Conservation (phyloP, 2,329 filamentous ascomycete species). For the Canariomyces notabilis region DNA sequence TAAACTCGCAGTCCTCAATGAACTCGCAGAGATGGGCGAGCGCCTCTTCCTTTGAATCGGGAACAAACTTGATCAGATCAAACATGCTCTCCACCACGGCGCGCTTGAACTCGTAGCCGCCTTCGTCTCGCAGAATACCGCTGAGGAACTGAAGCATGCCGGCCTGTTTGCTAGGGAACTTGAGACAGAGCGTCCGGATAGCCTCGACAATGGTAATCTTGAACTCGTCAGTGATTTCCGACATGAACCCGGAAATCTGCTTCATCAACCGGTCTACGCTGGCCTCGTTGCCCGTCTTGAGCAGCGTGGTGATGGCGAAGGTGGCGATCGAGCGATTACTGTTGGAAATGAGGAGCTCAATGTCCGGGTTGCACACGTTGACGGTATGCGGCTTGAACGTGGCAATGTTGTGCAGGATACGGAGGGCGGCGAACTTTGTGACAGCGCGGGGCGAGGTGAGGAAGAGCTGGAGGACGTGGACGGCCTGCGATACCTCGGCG, state of each 20-base stretch:
- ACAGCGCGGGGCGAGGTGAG: slow-evolving; percentile 91
- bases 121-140: slow-evolving; percentile 92
- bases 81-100: slow-evolving; percentile 99
- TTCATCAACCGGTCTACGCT: slow-evolving; percentile 98
- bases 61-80: slow-evolving; percentile 97
- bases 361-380: slow-evolving; percentile 91
- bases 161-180: slow-evolving; percentile 97
- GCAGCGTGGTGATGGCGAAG: slow-evolving; percentile 93
- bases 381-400: slow-evolving; percentile 94
- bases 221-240: slow-evolving; percentile 98
- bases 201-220: slow-evolving; percentile 99
- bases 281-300: slow-evolving; percentile 97
- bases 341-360: slow-evolving; percentile 94
- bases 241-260: slow-evolving; percentile 97
- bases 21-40: slow-evolving; percentile 96
- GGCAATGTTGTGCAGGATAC: slow-evolving; percentile 93
- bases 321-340: slow-evolving; percentile 96
- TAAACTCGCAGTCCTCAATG: slow-evolving; percentile 99
- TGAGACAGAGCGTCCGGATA: slow-evolving; percentile 90
- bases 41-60: slow-evolving; percentile 75
- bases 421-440: slow-evolving; percentile 94
- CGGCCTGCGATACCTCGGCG: slow-evolving; percentile 82
- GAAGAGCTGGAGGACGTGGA: slow-evolving; percentile 94
- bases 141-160: slow-evolving; percentile 97
- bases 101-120: slow-evolving; percentile 97